A percentile compares a stretch with the other conserved stretches of the same genome.
Evolutionary conservation across 345 rosid genomes (phyloP).

Genomic region (Pseudoturritis turrita): DNA sequence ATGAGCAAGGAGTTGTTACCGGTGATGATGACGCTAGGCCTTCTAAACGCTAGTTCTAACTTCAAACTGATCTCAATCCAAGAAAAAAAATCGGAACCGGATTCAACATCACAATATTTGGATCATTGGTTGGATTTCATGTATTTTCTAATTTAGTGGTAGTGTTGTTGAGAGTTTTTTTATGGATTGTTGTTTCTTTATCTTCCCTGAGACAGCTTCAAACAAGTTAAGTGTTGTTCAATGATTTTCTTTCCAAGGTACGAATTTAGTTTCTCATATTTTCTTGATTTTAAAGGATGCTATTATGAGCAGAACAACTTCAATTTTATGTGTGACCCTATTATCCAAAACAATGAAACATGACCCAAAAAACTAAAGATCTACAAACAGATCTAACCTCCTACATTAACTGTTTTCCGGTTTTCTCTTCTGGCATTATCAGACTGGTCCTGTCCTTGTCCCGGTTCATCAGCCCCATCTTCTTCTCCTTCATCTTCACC

Average conservation of each 20-base stretch:
- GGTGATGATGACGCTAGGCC: conserved; percentile 75
- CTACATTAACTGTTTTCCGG: conserved; percentile 5
- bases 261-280: not conserved
- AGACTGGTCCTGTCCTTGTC: conserved; percentile 8
- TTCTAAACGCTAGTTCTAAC: conserved; percentile 52
- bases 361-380: not conserved
- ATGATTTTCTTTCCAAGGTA: not conserved
- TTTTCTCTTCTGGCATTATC: conserved; percentile 5
- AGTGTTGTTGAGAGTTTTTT: not conserved
- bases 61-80: conserved; percentile 4
- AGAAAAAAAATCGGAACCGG: not conserved
- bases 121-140: not conserved
- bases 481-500: conserved; percentile 4
- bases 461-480: conserved; percentile 11
- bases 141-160: conserved; percentile 1
- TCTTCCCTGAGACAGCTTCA: not conserved
- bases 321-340: not conserved
- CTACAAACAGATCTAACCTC: conserved; percentile 14
- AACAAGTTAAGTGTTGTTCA: not conserved
- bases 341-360: conserved; percentile 1
- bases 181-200: conserved; percentile 13
- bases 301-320: not conserved
- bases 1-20: conserved; percentile 31
- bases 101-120: not conserved
- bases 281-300: not conserved